A percentile compares a stretch with the other conserved stretches of the same genome.
phyloP scores from a whole-genome alignment of 2,329 filamentous ascomycete genomes.

The Nothomitra cinnamomea region DNA sequence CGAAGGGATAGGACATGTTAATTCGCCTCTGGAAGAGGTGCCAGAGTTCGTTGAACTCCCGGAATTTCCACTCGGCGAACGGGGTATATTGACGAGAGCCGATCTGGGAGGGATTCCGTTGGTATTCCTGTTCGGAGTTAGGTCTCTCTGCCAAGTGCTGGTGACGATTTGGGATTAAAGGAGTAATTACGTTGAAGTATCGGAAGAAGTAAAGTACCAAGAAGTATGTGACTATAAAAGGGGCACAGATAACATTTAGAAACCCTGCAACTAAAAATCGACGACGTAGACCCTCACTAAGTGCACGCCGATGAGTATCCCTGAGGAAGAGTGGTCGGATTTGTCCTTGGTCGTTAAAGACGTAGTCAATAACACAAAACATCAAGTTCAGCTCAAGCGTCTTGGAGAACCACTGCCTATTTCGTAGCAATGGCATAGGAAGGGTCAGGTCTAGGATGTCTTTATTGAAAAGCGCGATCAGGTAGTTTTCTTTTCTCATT shows the following conservation, averaged over 20 bases:
- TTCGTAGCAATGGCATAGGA: constrained; percentile 65
- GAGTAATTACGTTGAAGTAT: constrained; percentile 59
- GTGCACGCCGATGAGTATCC: constrained; percentile 57
- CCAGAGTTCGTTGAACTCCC: constrained; percentile 91
- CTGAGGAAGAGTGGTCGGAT: constrained; percentile 75
- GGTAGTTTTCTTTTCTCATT: constrained; percentile 93
- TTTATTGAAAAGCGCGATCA: constrained; percentile 95
- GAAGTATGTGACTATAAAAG: constrained; percentile 74
- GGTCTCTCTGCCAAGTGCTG: background rate
- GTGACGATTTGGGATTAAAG: background rate
- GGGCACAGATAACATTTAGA: constrained; percentile 73
- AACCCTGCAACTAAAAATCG: constrained; percentile 71
- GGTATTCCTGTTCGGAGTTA: constrained; percentile 53
- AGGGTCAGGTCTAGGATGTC: constrained; percentile 78
- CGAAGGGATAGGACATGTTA: constrained; percentile 90
- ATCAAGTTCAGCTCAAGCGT: constrained; percentile 87
- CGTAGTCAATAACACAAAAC: constrained; percentile 79
- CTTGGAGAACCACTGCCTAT: constrained; percentile 69
- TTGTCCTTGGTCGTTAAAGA: constrained; percentile 80
- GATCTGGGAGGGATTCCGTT: constrained; percentile 77
- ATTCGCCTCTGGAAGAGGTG: constrained; percentile 81
- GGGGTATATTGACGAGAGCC: constrained; percentile 85
- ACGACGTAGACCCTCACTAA: constrained; percentile 61
- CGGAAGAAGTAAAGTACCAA: constrained; percentile 83
- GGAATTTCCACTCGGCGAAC: constrained; percentile 92